These are phyloP conservation scores for Fusarium proliferatum DNA, from an alignment of 2,329 filamentous ascomycete species.

Conservation along the genomic window DNA sequence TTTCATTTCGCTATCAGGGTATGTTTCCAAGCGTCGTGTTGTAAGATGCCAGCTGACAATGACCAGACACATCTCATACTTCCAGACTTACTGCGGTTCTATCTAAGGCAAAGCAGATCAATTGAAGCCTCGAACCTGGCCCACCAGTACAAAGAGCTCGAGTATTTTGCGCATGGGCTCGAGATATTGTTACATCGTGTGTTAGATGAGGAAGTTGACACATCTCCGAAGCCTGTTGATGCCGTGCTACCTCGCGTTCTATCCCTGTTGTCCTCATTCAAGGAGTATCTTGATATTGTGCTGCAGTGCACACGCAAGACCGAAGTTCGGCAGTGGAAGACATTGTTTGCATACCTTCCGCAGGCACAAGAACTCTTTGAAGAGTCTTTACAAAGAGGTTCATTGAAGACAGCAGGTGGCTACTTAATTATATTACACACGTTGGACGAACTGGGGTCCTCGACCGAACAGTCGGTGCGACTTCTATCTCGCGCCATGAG, in stretches of 20 bases:
- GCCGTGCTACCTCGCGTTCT: constrained; percentile 72
- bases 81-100: constrained; percentile 84
- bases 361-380: constrained; percentile 94
- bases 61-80: constrained; percentile 89
- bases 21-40: constrained; percentile 51
- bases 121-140: constrained; percentile 83
- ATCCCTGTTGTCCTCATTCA: constrained; percentile 76
- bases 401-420: constrained; percentile 93
- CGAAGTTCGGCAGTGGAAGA: constrained; percentile 93
- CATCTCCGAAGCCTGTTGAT: constrained; percentile 69
- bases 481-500: constrained; percentile 83
- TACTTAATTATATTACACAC: constrained; percentile 97
- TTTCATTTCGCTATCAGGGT: constrained; percentile 89
- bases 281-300: constrained; percentile 91
- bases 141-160: constrained; percentile 84
- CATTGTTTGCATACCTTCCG: constrained; percentile 90
- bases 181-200: constrained; percentile 94
- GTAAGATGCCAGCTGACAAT: constrained; percentile 4
- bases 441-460: constrained; percentile 74
- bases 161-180: constrained; percentile 92
- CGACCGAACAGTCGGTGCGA: constrained; percentile 81
- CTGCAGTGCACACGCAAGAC: constrained; percentile 98
- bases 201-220: constrained; percentile 92
- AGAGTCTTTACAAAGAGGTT: constrained; percentile 85
- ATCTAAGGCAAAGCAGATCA: constrained; percentile 80